Conservation (phyloP, 2,329 filamentous ascomycete genomes). For the Pleoardoris graminearum region DNA sequence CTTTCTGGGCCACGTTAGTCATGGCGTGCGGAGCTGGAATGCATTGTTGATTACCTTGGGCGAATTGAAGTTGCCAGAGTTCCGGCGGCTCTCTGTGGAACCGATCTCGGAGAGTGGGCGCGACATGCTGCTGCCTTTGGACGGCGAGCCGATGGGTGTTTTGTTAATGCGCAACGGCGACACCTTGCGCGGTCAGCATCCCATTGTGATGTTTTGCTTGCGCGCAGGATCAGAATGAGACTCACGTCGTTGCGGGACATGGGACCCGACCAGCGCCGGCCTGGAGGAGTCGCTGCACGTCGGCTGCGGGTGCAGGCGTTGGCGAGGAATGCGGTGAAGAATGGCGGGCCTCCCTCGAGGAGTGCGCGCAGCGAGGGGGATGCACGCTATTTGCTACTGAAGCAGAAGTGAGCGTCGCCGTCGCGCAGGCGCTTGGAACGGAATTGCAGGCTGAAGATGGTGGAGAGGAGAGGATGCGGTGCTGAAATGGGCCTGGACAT, state of each 20-base stretch:
- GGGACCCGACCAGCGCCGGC: constrained; percentile 16
- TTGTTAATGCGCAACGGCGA: constrained; percentile 81
- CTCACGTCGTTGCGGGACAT: constrained; percentile 50
- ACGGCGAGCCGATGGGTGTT: constrained; percentile 63
- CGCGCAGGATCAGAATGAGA: neutral
- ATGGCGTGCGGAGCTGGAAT: constrained; percentile 11
- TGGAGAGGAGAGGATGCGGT: constrained; percentile 29
- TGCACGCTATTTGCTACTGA: constrained; percentile 22
- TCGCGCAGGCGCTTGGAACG: constrained; percentile 31
- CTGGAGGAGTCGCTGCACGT: constrained; percentile 25
- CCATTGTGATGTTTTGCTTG: constrained; percentile 2
- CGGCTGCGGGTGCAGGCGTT: constrained; percentile 24
- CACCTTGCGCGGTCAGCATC: constrained; percentile 56
- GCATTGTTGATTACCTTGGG: constrained; percentile 65
- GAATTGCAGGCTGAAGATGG: constrained; percentile 27
- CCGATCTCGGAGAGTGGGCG: constrained; percentile 83
- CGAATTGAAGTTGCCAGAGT: constrained; percentile 91
- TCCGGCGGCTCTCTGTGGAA: constrained; percentile 80
- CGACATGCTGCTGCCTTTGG: constrained; percentile 66
- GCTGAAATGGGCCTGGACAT: constrained; percentile 26
- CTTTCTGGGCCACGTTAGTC: constrained; percentile 59
- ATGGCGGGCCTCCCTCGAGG: constrained; percentile 37
- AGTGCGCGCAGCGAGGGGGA: constrained; percentile 21
- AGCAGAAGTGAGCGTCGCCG: constrained; percentile 31
- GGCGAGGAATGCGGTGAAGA: constrained; percentile 38